A percentile compares a stretch with the other conserved stretches of the same genome.
Evolutionary conservation across 371 early-diverging fungal species (phyloP).

Genomic region (Mucor circinelloides): DNA sequence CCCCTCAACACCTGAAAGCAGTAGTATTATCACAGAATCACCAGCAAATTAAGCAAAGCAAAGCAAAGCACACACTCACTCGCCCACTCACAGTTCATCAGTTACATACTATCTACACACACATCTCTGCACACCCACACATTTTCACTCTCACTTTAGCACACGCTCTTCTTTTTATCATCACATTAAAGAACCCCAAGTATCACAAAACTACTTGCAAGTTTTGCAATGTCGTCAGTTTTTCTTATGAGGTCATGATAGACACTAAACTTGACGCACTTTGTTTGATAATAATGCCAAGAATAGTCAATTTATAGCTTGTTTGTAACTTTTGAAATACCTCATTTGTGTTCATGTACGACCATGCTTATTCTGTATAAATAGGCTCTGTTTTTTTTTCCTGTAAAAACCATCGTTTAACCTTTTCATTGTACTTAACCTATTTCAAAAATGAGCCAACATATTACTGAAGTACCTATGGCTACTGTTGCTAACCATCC

Average conservation of each 20-base stretch:
- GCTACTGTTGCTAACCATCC: conserved; percentile 3
- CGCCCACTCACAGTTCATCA: background rate
- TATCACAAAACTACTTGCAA: background rate
- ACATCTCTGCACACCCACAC: background rate
- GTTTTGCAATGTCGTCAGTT: background rate
- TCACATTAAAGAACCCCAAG: background rate
- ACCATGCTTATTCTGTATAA: background rate
- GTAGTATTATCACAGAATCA: conserved; percentile 6
- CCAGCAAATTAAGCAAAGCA: background rate
- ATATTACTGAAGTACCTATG: conserved; percentile 11
- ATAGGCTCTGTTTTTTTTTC: background rate
- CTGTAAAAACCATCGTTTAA: background rate
- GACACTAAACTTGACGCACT: background rate
- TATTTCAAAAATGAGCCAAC: background rate
- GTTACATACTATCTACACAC: background rate
- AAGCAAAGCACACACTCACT: background rate
- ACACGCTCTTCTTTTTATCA: background rate
- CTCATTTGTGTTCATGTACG: background rate
- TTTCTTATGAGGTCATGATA: background rate
- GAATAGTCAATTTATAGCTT: background rate
- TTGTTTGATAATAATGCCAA: conserved; percentile 1
- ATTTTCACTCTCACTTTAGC: background rate
- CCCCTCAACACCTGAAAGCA: conserved; percentile 10
- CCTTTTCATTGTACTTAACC: background rate
- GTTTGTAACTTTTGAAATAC: background rate